Evolutionary conservation across 495 filamentous ascomycete genomes (phyloP).

Genomic region (Parathielavia appendiculata): DNA sequence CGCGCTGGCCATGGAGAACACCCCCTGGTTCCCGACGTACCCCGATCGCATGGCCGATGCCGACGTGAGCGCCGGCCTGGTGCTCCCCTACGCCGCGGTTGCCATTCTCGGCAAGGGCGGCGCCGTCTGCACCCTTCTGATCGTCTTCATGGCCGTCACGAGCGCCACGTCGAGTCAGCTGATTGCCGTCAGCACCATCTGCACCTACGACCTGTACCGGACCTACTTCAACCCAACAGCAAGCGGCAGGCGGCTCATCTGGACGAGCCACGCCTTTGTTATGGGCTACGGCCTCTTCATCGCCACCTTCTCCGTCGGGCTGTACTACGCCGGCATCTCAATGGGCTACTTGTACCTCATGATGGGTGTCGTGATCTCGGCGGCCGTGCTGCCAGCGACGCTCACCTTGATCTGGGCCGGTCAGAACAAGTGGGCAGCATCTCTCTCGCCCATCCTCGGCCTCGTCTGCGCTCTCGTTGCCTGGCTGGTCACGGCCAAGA

Average conservation of each 20-base stretch:
- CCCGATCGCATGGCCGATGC: conserved; percentile 64
- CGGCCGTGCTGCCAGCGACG: conserved; percentile 77
- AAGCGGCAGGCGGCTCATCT: conserved; percentile 74
- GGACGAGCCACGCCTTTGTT: conserved; percentile 75
- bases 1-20: conserved; percentile 73
- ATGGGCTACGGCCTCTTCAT: conserved; percentile 74
- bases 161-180: conserved; percentile 83
- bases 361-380: conserved; percentile 88
- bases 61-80: conserved; percentile 82
- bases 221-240: conserved; percentile 58
- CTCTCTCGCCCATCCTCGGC: conserved; percentile 70
- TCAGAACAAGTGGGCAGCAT: conserved; percentile 76
- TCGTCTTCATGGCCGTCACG: conserved; percentile 96
- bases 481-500: conserved; percentile 87
- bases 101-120: conserved; percentile 87
- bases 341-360: conserved; percentile 71
- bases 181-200: conserved; percentile 89
- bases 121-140: conserved; percentile 73
- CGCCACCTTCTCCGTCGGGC: conserved; percentile 76
- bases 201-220: conserved; percentile 89
- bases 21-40: conserved; percentile 67
- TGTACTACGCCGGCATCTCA: conserved; percentile 59
- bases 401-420: conserved; percentile 77
- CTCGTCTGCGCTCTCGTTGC: conserved; percentile 71
- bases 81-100: conserved; percentile 83